Evolutionary conservation across 148 eudicot species (phyloP).

Genomic region (Cornus suecica): DNA sequence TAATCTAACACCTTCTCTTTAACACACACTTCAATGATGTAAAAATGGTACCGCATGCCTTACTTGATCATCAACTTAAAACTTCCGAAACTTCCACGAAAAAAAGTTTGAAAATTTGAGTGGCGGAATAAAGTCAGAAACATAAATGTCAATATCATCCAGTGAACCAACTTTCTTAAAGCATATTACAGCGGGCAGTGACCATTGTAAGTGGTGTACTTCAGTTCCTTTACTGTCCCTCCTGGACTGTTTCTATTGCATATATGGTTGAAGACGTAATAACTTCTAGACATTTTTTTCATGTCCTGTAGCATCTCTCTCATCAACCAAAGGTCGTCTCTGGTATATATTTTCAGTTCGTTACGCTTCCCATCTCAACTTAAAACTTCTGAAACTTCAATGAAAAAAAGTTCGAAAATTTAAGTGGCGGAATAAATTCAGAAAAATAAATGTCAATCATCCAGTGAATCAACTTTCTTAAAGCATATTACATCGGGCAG

Average conservation of each 20-base stretch:
- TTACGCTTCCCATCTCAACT: too few species aligned
- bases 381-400: background rate
- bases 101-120: background rate
- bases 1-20: background rate
- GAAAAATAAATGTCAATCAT: background rate
- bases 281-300: too few species aligned
- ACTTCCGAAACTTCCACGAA: background rate
- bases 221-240: too few species aligned
- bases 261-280: too few species aligned
- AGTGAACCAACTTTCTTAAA: background rate
- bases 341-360: too few species aligned
- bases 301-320: too few species aligned
- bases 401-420: background rate
- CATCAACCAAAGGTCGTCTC: too few species aligned
- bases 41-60: background rate
- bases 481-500: too few species aligned
- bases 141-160: background rate
- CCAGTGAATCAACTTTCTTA: background rate
- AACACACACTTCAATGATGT: background rate
- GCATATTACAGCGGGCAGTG: too few species aligned
- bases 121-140: too few species aligned
- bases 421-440: background rate
- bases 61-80: background rate
- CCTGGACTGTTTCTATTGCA: too few species aligned
- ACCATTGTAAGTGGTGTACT: too few species aligned